Base-by-base conservation (phyloP, 2,329 filamentous ascomycete genomes). In the Ilyonectria robusta region DNA sequence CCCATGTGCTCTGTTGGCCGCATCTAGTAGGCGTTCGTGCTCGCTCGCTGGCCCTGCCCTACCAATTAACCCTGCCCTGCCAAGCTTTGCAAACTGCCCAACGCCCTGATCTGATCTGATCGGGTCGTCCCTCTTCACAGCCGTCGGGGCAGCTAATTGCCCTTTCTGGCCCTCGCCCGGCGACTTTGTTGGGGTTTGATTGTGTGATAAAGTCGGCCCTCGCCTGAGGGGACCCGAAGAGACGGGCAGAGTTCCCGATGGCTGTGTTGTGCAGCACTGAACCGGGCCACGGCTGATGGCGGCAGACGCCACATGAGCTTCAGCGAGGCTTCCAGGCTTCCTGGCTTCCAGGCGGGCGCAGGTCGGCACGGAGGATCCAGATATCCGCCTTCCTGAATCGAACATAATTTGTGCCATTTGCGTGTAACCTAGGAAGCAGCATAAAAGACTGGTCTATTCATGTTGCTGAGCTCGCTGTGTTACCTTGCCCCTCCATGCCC, bases 201-300 rank as follows among this genome's bases (percentile, higher is more conserved):
- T 65, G 19, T 47, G 56, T 59, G 48, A 66, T 56, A 46, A 51
- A 40, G 51, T 66, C 17, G 50, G 37, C 33, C 44, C 65, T 70
- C 46, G 53, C 66, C 55, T 50, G 62, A 62, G 50, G 40, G 8
- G 19, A 55, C 13, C 6, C 50, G n/a, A 17, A 53, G 29, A 48
- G 23, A 62, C 35, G 40, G 57, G 63, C n/a, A 10, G 47, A 65
- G 54, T 65, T 65, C 59, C 35, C 54, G 72, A 70, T 73, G 62
- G 68, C 57, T 56, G 23, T 26, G 50, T 33, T 42, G 44, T 58
- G 47, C 42, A 35, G 61, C 51, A 48, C 26, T 53, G 46, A 51
- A 47, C 35, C 8, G 44, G 8, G 57, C 44, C 35, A 13, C n/a
- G n/a, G 5, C 26, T 33, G 31, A 8, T 9, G 11, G 10, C 10